phyloP scores from a whole-genome alignment of 1,284 basidiomycete species.

The Wallemia hederae region DNA sequence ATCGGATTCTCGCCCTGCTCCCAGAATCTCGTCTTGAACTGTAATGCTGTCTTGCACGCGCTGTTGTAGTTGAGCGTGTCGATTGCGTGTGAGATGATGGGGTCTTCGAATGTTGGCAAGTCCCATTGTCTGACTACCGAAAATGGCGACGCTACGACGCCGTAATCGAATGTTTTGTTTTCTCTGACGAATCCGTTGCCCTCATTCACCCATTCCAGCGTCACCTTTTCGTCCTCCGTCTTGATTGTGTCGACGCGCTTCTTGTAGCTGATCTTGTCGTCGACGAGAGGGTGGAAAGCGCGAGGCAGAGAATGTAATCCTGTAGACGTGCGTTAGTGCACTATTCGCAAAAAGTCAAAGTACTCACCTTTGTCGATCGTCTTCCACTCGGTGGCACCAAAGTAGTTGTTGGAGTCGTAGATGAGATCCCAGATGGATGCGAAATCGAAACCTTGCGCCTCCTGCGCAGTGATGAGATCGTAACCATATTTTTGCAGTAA shows the following conservation, averaged over 20 bases:
- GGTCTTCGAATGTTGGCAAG: conserved; percentile 5
- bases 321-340: too few species aligned
- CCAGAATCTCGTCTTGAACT: conserved; percentile 11
- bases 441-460: not conserved
- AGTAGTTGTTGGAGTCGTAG: conserved; percentile 8
- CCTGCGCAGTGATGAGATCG: not conserved
- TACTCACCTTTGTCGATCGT: conserved; percentile 8
- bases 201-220: conserved; percentile 6
- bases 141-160: conserved; percentile 9
- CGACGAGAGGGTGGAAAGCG: conserved; percentile 9
- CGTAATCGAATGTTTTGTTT: conserved; percentile 8
- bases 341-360: too few species aligned
- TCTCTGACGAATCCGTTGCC: conserved; percentile 3
- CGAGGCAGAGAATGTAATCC: too few species aligned
- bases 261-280: conserved; percentile 7
- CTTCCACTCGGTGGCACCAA: conserved; percentile 8
- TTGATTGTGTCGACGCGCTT: conserved; percentile 7
- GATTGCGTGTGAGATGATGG: conserved; percentile 8
- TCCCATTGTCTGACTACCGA: conserved; percentile 8
- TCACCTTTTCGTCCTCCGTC: conserved; percentile 6
- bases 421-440: conserved; percentile 8
- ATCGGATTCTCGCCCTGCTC: conserved; percentile 10
- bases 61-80: conserved; percentile 6
- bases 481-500: conserved; percentile 1
- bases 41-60: conserved; percentile 10